Percentiles rank a stretch among this genome's conserved stretches.
Conservation (phyloP, 2,329 filamentous ascomycete species). For the Fusarium tuaranense region DNA sequence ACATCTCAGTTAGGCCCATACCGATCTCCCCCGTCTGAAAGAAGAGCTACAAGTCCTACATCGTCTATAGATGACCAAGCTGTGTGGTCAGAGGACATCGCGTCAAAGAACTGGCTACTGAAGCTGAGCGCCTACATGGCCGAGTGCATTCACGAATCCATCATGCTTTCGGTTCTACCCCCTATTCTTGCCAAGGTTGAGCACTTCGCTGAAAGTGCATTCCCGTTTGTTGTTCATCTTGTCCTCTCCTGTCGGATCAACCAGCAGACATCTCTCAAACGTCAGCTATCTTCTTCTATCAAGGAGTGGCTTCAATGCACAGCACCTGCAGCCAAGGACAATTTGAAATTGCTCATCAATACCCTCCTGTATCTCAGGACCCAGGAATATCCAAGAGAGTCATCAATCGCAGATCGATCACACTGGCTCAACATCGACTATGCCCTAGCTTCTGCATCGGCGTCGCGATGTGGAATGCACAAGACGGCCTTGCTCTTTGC, state of each 20-base stretch:
- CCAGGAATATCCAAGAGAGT: slow-evolving; percentile 79
- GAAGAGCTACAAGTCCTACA: slow-evolving; percentile 4
- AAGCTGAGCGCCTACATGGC: slow-evolving; percentile 72
- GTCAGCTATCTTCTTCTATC: slow-evolving; percentile 73
- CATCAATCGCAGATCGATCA: slow-evolving; percentile 81
- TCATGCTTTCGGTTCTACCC: slow-evolving; percentile 76
- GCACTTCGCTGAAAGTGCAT: slow-evolving; percentile 77
- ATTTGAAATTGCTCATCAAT: slow-evolving; percentile 79
- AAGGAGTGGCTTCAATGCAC: slow-evolving; percentile 69
- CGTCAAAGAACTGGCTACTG: slow-evolving; percentile 68
- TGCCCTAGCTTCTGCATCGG: slow-evolving; percentile 75
- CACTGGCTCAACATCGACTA: slow-evolving; percentile 91
- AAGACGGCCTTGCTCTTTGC: slow-evolving; percentile 87
- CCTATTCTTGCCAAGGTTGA: slow-evolving; percentile 74
- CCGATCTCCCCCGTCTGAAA: slow-evolving; percentile 66
- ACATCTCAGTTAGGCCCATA: slow-evolving; percentile 70
- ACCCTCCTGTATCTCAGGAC: slow-evolving; percentile 89
- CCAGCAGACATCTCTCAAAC: slow-evolving; percentile 68
- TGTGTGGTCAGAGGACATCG: slow-evolving; percentile 54
- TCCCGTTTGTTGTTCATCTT: slow-evolving; percentile 89
- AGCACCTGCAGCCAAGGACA: slow-evolving; percentile 62
- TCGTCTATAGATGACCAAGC: slow-evolving; percentile 31
- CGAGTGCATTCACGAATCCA: slow-evolving; percentile 68
- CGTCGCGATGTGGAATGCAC: slow-evolving; percentile 83
- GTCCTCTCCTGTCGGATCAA: slow-evolving; percentile 78